A percentile compares a stretch with the other conserved stretches of the same genome.
These are phyloP conservation scores for Candida tunisiensis DNA, from an alignment of 1,139 yeast species.

Conservation along the genomic window DNA sequence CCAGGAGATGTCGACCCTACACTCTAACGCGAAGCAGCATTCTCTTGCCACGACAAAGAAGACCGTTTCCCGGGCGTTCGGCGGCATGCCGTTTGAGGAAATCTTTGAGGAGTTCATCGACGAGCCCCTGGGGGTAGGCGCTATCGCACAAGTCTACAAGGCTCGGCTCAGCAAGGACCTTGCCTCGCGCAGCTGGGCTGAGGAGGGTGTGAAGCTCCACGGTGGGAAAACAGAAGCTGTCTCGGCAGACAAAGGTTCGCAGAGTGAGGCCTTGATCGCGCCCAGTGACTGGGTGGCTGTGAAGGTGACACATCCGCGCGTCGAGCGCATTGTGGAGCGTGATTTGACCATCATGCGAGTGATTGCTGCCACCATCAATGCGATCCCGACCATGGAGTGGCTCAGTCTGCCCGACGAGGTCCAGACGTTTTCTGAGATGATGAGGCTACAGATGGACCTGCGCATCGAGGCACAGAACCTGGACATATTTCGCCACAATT, in stretches of 20 bases:
- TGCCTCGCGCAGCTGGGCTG: neutral
- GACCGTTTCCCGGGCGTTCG: conserved; percentile 45
- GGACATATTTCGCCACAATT: conserved; percentile 48
- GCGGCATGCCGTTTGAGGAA: conserved; percentile 43
- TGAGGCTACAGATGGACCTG: conserved; percentile 78
- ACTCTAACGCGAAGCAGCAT: conserved; percentile 73
- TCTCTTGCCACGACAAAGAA: conserved; percentile 40
- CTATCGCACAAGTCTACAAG: conserved; percentile 88
- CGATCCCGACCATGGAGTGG: conserved; percentile 95
- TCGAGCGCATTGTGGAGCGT: conserved; percentile 51
- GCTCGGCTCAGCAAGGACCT: conserved; percentile 32
- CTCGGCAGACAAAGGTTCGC: conserved; percentile 11
- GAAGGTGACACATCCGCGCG: conserved; percentile 83
- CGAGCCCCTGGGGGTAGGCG: conserved; percentile 84
- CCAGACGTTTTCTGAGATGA: conserved; percentile 66
- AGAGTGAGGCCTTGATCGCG: conserved; percentile 12
- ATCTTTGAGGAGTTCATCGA: conserved; percentile 68
- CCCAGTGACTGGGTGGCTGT: conserved; percentile 60
- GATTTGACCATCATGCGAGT: conserved; percentile 73
- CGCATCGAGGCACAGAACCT: conserved; percentile 80
- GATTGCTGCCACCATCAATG: conserved; percentile 54
- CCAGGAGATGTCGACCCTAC: conserved; percentile 56
- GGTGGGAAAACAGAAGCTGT: neutral
- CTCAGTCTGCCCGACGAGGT: conserved; percentile 89
- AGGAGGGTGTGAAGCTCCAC: too few relatives aligned